phyloP scores from a whole-genome alignment of 106 monocot genomes.

The Dactylorhiza incarnata region DNA sequence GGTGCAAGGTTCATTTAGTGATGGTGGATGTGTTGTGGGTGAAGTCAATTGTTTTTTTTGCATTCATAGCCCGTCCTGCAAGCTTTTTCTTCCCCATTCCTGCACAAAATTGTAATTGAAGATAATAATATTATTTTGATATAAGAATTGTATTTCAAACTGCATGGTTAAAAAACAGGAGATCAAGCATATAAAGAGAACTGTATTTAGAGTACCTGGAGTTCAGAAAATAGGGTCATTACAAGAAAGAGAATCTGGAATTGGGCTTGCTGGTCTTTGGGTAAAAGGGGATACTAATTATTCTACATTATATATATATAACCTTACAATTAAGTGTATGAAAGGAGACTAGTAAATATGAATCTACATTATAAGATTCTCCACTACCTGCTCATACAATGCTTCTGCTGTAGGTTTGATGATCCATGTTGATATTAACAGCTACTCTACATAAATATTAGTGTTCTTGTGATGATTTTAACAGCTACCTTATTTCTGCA shows the following conservation, averaged over 20 bases:
- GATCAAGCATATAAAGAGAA: background rate
- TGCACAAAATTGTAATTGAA: too few species aligned
- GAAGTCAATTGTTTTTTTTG: too few species aligned
- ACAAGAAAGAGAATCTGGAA: background rate
- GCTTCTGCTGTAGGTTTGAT: background rate
- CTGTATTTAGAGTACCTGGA: background rate
- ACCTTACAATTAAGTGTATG: background rate
- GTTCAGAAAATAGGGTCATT: background rate
- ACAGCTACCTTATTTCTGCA: constrained; percentile 39
- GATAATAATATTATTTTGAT: too few species aligned
- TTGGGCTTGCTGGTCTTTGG: background rate
- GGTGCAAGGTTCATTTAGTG: too few species aligned
- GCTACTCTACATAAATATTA: constrained; percentile 12
- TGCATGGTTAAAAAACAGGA: too few species aligned
- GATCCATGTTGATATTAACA: background rate
- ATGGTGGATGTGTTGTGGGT: too few species aligned
- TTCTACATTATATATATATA: constrained; percentile 5
- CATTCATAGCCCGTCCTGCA: too few species aligned
- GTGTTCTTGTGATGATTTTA: constrained; percentile 5
- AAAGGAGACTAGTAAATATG: background rate
- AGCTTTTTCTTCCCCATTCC: too few species aligned
- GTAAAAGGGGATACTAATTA: background rate
- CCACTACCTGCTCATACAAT: too few species aligned
- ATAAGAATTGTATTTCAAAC: too few species aligned
- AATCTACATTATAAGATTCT: background rate